Percentiles rank a stretch among this genome's conserved stretches.
phyloP scores from a whole-genome alignment of 164 flowering plant genomes.

The Buxus sempervirens region DNA sequence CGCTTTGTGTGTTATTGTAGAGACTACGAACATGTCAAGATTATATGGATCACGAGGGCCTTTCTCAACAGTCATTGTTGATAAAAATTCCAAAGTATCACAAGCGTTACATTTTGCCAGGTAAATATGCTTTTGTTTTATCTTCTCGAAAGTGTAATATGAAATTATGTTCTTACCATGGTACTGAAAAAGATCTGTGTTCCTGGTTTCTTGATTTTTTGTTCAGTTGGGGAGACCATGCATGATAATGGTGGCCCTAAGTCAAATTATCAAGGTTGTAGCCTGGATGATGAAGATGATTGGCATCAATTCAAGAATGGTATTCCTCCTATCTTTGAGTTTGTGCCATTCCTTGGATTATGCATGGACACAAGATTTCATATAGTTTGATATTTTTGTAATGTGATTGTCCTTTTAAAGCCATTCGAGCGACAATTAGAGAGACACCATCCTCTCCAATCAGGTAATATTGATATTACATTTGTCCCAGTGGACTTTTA shows the following conservation, averaged over 20 bases:
- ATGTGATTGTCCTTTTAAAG: conserved; percentile 20
- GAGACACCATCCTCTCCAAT: conserved; percentile 39
- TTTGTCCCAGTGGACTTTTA: background rate
- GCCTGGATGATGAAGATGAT: conserved; percentile 57
- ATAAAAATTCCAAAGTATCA: conserved; percentile 74
- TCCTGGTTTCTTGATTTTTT: background rate
- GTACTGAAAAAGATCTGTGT: background rate
- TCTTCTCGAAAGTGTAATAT: too few species aligned
- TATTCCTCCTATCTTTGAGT: conserved; percentile 15
- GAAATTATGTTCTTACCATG: background rate
- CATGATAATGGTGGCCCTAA: conserved; percentile 29
- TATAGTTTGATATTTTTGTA: background rate
- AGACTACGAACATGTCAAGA: conserved; percentile 72
- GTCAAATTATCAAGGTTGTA: conserved; percentile 43
- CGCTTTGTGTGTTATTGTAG: conserved; percentile 29
- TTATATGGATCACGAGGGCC: conserved; percentile 70
- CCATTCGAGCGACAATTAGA: conserved; percentile 56
- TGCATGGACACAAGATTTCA: background rate
- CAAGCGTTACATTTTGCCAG: conserved; percentile 81
- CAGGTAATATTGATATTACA: conserved; percentile 9
- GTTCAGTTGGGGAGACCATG: conserved; percentile 58
- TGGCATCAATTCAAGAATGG: conserved; percentile 64
- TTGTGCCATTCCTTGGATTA: background rate
- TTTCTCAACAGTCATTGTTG: conserved; percentile 66
- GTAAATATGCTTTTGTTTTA: conserved; percentile 23